Evolutionary conservation across 1,139 yeast species (phyloP).

Genomic region (Yamadazyma triangularis): DNA sequence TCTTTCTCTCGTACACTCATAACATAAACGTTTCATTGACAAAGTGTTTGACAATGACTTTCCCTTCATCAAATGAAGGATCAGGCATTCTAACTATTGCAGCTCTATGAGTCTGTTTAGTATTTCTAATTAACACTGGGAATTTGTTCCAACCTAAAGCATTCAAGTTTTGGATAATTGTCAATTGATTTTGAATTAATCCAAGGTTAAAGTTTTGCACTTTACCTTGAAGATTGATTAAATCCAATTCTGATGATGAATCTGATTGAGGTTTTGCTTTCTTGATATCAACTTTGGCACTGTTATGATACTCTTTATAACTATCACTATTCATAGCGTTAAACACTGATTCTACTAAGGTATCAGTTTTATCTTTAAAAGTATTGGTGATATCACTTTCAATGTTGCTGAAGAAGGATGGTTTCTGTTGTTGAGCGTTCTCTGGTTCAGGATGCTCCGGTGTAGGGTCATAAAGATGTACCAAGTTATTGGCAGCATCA

Average conservation of each 20-base stretch:
- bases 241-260: slow-evolving; percentile 2
- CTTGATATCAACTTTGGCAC: slow-evolving; percentile 2
- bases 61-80: slow-evolving; percentile 61
- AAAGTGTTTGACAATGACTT: slow-evolving; percentile 63
- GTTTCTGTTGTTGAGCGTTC: no score
- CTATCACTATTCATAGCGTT: slow-evolving; percentile 44
- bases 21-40: slow-evolving; percentile 32
- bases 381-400: slow-evolving; percentile 18
- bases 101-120: slow-evolving; percentile 75
- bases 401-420: slow-evolving; percentile 11
- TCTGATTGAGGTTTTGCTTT: not conserved
- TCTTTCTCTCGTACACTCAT: no score
- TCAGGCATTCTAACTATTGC: slow-evolving; percentile 62
- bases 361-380: slow-evolving; percentile 52
- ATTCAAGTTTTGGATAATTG: slow-evolving; percentile 56
- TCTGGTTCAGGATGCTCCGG: slow-evolving; percentile 1
- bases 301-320: slow-evolving; percentile 17
- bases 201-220: slow-evolving; percentile 30
- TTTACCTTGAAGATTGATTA: slow-evolving; percentile 13
- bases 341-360: slow-evolving; percentile 56
- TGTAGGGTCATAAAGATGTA: slow-evolving; percentile 22
- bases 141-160: slow-evolving; percentile 60
- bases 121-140: slow-evolving; percentile 63
- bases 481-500: slow-evolving; percentile 25
- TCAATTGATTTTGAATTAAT: slow-evolving; percentile 40